Percentiles rank a stretch among this genome's conserved stretches.
phyloP scores from a whole-genome alignment of 805 yeast genomes.

The Ogataea wickerhamii region DNA sequence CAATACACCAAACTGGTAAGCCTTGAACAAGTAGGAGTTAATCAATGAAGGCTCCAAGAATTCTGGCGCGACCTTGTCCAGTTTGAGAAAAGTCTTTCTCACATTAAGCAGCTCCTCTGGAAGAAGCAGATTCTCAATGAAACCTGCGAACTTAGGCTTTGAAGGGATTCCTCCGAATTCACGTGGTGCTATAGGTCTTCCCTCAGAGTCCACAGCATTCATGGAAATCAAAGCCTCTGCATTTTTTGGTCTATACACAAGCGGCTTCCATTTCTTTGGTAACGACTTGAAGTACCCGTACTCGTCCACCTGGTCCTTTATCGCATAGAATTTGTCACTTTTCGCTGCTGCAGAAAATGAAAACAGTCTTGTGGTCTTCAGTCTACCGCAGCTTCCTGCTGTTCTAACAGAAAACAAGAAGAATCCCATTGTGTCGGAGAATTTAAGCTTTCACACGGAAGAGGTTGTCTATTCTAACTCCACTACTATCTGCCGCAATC shows the following conservation, averaged over 20 bases:
- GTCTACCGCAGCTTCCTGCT: too few relatives aligned
- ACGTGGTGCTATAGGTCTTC: constrained; percentile 27
- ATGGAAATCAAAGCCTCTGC: constrained; percentile 18
- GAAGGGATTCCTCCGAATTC: constrained; percentile 27
- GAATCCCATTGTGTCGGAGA: too few relatives aligned
- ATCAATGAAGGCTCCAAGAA: constrained; percentile 22
- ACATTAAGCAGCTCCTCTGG: constrained; percentile 24
- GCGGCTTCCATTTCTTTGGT: constrained; percentile 20
- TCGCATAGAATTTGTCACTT: constrained; percentile 10
- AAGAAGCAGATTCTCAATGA: constrained; percentile 22
- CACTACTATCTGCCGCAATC: too few relatives aligned
- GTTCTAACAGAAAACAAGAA: too few relatives aligned
- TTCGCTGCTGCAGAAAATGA: constrained; percentile 1
- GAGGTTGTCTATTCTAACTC: too few relatives aligned
- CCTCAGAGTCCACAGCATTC: constrained; percentile 24
- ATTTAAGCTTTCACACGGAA: too few relatives aligned
- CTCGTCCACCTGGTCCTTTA: constrained; percentile 30
- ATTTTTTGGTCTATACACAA: constrained; percentile 25
- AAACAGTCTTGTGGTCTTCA: neutral
- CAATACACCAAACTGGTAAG: constrained; percentile 22
- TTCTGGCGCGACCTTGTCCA: constrained; percentile 18
- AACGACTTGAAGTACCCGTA: constrained; percentile 24
- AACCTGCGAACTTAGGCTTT: constrained; percentile 19
- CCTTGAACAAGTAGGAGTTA: constrained; percentile 26
- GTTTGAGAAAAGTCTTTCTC: constrained; percentile 11